phyloP scores from a whole-genome alignment of 2,329 filamentous ascomycete genomes.

The Neonectria punicea region DNA sequence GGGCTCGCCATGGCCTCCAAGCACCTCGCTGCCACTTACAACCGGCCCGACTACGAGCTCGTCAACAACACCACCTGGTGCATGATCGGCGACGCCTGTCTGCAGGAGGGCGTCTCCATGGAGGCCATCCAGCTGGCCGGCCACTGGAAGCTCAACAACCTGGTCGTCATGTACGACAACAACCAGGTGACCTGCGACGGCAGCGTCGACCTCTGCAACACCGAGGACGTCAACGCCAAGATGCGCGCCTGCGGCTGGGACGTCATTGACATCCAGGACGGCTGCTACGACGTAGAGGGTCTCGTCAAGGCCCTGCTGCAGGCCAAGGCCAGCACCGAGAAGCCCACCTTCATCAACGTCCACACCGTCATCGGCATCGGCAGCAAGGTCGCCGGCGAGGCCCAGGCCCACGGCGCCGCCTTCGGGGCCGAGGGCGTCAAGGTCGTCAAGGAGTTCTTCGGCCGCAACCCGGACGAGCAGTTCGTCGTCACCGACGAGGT shows the following conservation, averaged over 20 bases:
- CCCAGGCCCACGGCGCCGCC: constrained; percentile 67
- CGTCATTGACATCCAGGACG: constrained; percentile 64
- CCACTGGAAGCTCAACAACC: constrained; percentile 65
- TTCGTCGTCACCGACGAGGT: constrained; percentile 57
- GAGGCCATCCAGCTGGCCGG: constrained; percentile 68
- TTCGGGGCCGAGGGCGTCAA: constrained; percentile 65
- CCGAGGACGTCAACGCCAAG: constrained; percentile 67
- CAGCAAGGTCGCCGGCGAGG: constrained; percentile 59
- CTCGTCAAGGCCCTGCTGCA: constrained; percentile 57
- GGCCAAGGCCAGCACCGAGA: constrained; percentile 55
- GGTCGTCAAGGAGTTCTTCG: constrained; percentile 47
- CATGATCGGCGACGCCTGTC: constrained; percentile 67
- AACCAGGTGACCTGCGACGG: constrained; percentile 71
- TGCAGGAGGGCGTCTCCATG: constrained; percentile 67
- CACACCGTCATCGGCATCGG: constrained; percentile 66
- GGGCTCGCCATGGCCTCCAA: constrained; percentile 68
- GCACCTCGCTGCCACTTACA: constrained; percentile 64
- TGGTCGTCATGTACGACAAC: constrained; percentile 69
- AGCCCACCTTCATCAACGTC: constrained; percentile 68
- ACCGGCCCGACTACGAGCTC: constrained; percentile 59
- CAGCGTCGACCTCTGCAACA: constrained; percentile 62
- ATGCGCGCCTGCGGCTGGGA: constrained; percentile 67
- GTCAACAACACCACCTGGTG: constrained; percentile 65
- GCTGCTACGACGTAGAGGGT: constrained; percentile 59
- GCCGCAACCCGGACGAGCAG: constrained; percentile 49